Evolutionary conservation across 2,329 filamentous ascomycete species (phyloP).

Genomic region (Scleromitrula shiraiana): DNA sequence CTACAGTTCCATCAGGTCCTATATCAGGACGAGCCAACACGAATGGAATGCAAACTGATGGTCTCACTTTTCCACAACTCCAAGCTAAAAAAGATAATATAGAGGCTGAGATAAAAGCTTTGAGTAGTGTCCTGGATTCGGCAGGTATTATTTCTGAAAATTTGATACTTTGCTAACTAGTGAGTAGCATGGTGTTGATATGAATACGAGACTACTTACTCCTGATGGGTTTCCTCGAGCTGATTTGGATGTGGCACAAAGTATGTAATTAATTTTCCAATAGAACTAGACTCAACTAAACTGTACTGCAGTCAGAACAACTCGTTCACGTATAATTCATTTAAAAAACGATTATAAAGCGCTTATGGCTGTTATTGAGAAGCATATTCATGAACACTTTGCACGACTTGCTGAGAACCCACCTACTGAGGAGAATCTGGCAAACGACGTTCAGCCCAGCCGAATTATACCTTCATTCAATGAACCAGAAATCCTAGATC

Average conservation of each 20-base stretch:
- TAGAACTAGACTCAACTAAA: background rate
- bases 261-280: constrained; percentile 41
- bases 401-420: constrained; percentile 50
- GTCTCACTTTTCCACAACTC: constrained; percentile 69
- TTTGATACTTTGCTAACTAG: constrained; percentile 10
- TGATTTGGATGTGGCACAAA: constrained; percentile 92
- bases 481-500: constrained; percentile 36
- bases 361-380: constrained; percentile 76
- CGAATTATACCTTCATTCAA: constrained; percentile 31
- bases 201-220: constrained; percentile 82
- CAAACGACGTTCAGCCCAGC: constrained; percentile 17
- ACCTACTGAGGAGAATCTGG: constrained; percentile 21
- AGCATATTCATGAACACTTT: constrained; percentile 82
- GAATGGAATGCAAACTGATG: constrained; percentile 53
- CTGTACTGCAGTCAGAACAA: constrained; percentile 69
- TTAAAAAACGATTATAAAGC: constrained; percentile 91
- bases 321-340: constrained; percentile 78
- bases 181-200: constrained; percentile 76
- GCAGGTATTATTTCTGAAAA: constrained; percentile 40
- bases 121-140: constrained; percentile 81
- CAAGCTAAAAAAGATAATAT: constrained; percentile 76
- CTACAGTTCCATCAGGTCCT: constrained; percentile 71
- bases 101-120: constrained; percentile 77
- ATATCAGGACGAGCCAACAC: constrained; percentile 48
- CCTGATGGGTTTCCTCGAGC: constrained; percentile 86